These are phyloP conservation scores for Sphaerulina vaccinii DNA, from an alignment of 2,329 filamentous ascomycete genomes.

Conservation along the genomic window DNA sequence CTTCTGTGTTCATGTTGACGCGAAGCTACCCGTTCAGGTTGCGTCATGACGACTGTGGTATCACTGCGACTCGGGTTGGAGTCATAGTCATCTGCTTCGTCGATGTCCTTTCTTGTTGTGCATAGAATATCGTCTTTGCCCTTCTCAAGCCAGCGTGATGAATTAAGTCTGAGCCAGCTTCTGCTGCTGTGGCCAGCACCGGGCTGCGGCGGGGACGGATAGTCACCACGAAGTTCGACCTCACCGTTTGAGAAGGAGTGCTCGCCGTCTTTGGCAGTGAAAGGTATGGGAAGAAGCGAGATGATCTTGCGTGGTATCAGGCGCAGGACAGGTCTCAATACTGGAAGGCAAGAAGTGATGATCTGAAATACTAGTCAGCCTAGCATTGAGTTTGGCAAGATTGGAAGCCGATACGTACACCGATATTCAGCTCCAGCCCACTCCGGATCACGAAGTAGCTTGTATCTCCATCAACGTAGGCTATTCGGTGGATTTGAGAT, in stretches of 20 bases:
- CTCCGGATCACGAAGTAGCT: constrained; percentile 21
- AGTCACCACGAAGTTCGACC: constrained; percentile 11
- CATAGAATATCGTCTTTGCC: constrained; percentile 1
- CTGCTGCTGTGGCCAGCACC: constrained; percentile 12
- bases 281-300: constrained; percentile 13
- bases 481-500: constrained; percentile 20
- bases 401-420: constrained; percentile 7
- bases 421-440: constrained; percentile 21
- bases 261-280: background rate
- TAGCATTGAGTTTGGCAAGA: background rate
- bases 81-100: constrained; percentile 5
- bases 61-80: constrained; percentile 5
- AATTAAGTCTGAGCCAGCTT: constrained; percentile 12
- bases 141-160: constrained; percentile 6
- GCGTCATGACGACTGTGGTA: constrained; percentile 1
- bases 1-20: background rate
- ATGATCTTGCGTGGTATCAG: constrained; percentile 18
- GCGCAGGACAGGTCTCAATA: constrained; percentile 19
- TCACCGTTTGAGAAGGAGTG: background rate
- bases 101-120: constrained; percentile 6
- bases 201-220: constrained; percentile 12
- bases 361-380: constrained; percentile 11
- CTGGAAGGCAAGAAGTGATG: constrained; percentile 25
- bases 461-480: constrained; percentile 20
- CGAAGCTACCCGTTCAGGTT: background rate